A percentile compares a stretch with the other conserved stretches of the same genome.
phyloP scores from a whole-genome alignment of 768 basidiomycete genomes.

The Leccinellum luteum region DNA sequence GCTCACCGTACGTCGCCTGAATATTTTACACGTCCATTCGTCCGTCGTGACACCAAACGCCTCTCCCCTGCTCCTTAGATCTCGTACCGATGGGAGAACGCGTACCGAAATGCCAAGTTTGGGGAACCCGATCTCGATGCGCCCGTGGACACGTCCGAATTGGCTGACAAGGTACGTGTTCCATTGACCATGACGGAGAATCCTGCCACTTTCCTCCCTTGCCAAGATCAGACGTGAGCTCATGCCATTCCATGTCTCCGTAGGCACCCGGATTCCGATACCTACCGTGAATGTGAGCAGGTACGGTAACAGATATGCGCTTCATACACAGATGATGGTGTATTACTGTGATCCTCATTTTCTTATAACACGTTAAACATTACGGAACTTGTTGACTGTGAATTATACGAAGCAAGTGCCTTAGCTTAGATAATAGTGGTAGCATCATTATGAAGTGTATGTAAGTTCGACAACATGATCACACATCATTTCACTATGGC shows the following conservation, averaged over 20 bases:
- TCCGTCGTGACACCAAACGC: not conserved
- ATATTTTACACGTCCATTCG: not conserved
- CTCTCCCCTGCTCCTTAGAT: slow-evolving; percentile 34
- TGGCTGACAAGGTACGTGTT: slow-evolving; percentile 51
- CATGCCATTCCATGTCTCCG: not conserved
- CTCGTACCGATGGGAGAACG: slow-evolving; percentile 64
- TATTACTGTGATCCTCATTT: not conserved
- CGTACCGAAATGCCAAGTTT: slow-evolving; percentile 48
- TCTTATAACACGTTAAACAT: not conserved
- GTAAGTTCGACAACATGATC: no score
- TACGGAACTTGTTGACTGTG: not conserved
- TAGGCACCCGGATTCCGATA: slow-evolving; percentile 67
- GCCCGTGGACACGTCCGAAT: slow-evolving; percentile 59
- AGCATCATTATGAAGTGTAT: no score
- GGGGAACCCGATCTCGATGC: slow-evolving; percentile 48
- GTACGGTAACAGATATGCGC: not conserved
- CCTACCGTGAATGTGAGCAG: slow-evolving; percentile 25
- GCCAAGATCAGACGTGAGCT: not conserved
- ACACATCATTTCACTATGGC: no score
- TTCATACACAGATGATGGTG: not conserved
- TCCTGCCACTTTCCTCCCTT: not conserved
- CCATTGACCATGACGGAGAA: not conserved
- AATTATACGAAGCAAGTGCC: not conserved
- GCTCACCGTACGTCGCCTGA: slow-evolving; percentile 16
- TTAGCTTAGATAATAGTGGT: no score